These are phyloP conservation scores for Moesziomyces aphidis DNA, from an alignment of 1,284 basidiomycete species.

Conservation along the genomic window DNA sequence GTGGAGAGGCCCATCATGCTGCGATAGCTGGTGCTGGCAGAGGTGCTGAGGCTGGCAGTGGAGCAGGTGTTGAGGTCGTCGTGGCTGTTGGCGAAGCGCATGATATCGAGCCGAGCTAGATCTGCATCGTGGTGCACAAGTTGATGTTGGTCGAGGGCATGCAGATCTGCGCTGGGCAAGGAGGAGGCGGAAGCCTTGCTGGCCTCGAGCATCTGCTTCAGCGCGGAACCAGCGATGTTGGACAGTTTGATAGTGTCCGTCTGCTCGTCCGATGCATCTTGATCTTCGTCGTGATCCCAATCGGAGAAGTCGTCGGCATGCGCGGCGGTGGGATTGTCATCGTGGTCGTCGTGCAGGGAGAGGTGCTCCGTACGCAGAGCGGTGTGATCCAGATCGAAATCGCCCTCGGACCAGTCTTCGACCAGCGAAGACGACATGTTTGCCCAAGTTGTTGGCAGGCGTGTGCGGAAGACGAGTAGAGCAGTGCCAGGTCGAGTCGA, in stretches of 20 bases:
- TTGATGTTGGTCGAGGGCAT: conserved; percentile 21
- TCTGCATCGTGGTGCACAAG: conserved; percentile 11
- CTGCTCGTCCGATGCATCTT: conserved; percentile 37
- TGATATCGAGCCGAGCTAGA: background rate
- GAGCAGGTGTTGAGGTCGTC: conserved; percentile 11
- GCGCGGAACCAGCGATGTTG: conserved; percentile 29
- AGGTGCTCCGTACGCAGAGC: conserved; percentile 34
- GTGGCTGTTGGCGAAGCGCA: background rate
- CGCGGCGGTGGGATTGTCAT: background rate
- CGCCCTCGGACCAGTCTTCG: conserved; percentile 47
- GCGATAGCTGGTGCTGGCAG: conserved; percentile 47
- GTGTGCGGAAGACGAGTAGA: no score
- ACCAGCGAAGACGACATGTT: conserved; percentile 25
- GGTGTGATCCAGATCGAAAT: conserved; percentile 44
- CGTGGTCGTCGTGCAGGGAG: conserved; percentile 22
- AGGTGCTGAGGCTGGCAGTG: conserved; percentile 39
- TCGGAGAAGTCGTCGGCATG: conserved; percentile 12
- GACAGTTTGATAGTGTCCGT: conserved; percentile 52
- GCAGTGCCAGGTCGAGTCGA: background rate
- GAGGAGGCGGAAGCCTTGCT: conserved; percentile 26
- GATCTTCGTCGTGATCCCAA: conserved; percentile 20
- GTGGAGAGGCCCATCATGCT: conserved; percentile 51
- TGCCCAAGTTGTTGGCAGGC: background rate
- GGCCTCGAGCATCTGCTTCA: conserved; percentile 37
- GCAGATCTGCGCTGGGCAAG: background rate